Conservation (phyloP, 352 stramenopile genomes). For the Salisapilia sapeloensis region DNA sequence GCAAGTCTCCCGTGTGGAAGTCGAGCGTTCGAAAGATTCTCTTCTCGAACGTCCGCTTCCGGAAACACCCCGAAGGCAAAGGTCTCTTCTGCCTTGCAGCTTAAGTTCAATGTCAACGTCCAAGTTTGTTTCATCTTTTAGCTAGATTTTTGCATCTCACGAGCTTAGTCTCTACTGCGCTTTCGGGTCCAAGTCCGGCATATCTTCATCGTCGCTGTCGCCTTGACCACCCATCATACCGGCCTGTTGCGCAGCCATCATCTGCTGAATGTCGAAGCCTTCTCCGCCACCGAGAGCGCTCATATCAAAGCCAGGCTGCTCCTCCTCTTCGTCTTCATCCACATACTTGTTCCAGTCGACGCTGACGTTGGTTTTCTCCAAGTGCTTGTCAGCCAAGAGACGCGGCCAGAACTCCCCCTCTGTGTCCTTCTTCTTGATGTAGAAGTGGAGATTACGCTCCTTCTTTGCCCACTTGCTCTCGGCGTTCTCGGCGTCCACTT, state of each 20-base stretch:
- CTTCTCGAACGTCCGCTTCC: slow-evolving; percentile 76
- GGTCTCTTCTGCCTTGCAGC: slow-evolving; percentile 51
- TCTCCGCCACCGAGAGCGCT: slow-evolving; percentile 68
- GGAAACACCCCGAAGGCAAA: slow-evolving; percentile 54
- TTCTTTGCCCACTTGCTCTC: slow-evolving; percentile 93
- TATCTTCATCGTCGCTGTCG: slow-evolving; percentile 58
- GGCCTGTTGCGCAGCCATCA: slow-evolving; percentile 82
- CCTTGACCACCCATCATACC: slow-evolving; percentile 38
- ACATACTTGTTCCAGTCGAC: slow-evolving; percentile 95
- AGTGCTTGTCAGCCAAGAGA: slow-evolving; percentile 89
- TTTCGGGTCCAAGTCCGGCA: slow-evolving; percentile 73
- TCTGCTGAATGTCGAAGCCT: slow-evolving; percentile 91
- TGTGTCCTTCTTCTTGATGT: slow-evolving; percentile 92
- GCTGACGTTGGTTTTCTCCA: slow-evolving; percentile 95
- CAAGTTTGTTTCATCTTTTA: neutral
- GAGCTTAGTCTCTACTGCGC: neutral
- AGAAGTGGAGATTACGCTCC: slow-evolving; percentile 90
- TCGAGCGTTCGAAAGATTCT: slow-evolving; percentile 82
- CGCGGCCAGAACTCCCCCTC: slow-evolving; percentile 91
- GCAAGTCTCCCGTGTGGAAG: slow-evolving; percentile 80
- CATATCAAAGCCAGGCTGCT: slow-evolving; percentile 74
- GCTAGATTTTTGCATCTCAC: slow-evolving; percentile 1
- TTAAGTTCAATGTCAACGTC: slow-evolving; percentile 9
- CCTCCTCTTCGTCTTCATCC: slow-evolving; percentile 93
- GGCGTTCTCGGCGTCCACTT: slow-evolving; percentile 78